Conservation (phyloP, 2,329 filamentous ascomycete species). For the Diaporthe eres region DNA sequence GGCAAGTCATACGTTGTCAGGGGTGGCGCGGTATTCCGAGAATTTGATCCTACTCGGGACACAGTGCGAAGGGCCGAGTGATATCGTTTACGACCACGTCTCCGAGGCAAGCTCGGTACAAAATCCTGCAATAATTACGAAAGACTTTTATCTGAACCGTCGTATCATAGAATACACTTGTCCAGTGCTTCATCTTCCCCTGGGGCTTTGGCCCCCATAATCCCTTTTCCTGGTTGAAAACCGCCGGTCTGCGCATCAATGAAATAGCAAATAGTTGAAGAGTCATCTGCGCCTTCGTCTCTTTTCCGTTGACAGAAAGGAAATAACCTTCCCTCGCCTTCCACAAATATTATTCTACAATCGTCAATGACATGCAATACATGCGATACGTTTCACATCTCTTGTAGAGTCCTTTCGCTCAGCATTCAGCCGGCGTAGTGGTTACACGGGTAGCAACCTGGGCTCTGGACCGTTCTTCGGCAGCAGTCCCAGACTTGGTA, state of each 20-base stretch:
- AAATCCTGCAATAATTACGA: too few relatives aligned
- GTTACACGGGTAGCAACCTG: background rate
- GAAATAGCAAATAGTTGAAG: background rate
- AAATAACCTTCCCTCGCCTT: background rate
- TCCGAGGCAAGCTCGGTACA: background rate
- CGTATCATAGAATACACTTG: background rate
- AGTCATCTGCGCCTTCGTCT: background rate
- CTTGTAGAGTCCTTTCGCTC: background rate
- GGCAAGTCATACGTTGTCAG: background rate
- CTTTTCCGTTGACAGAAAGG: background rate
- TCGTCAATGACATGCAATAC: background rate
- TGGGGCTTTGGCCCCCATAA: background rate
- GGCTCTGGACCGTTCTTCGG: background rate
- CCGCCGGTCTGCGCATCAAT: background rate
- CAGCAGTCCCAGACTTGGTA: background rate
- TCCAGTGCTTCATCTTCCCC: background rate
- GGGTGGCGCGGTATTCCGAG: background rate
- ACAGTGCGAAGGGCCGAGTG: background rate
- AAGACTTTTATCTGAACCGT: too few relatives aligned
- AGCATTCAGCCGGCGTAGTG: background rate
- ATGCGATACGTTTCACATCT: background rate
- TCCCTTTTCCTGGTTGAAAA: background rate
- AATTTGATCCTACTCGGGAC: slow-evolving; percentile 5
- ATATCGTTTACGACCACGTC: background rate
- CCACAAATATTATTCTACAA: background rate